Percentiles rank a stretch among this genome's conserved stretches.
Evolutionary conservation across 2,329 filamentous ascomycete species (phyloP).

Genomic region (Cryphonectria carpinicola): DNA sequence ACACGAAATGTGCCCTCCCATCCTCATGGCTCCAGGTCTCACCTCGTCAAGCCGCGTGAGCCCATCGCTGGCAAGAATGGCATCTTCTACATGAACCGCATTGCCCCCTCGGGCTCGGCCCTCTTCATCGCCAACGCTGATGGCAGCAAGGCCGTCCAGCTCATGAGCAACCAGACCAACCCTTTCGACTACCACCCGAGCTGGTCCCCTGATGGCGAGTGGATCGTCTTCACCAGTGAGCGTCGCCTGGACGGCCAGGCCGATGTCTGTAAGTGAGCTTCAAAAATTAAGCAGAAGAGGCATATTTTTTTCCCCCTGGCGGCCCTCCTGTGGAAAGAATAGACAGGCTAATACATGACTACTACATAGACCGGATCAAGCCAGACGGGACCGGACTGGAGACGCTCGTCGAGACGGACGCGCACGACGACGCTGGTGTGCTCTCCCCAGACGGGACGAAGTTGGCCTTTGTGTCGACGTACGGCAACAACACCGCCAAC

Average conservation of each 20-base stretch:
- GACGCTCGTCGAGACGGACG: constrained; percentile 39
- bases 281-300: not conserved
- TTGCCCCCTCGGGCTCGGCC: constrained; percentile 29
- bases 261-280: constrained; percentile 41
- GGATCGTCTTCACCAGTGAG: constrained; percentile 46
- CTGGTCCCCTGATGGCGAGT: constrained; percentile 44
- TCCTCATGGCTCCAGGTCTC: not conserved
- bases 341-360: not conserved
- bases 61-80: constrained; percentile 23
- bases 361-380: constrained; percentile 41
- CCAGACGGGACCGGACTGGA: constrained; percentile 42
- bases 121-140: constrained; percentile 43
- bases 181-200: constrained; percentile 45
- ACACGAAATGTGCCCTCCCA: constrained; percentile 3
- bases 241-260: constrained; percentile 44
- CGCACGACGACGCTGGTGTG: constrained; percentile 42
- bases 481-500: constrained; percentile 41
- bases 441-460: constrained; percentile 44
- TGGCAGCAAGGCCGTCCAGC: constrained; percentile 41
- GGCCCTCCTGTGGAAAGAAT: not conserved
- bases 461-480: constrained; percentile 46
- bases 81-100: constrained; percentile 31
- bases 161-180: constrained; percentile 37
- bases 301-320: not conserved
- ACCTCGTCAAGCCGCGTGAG: constrained; percentile 8